Evolutionary conservation across 345 rosid genomes (phyloP), one percentile per base, ranked within the genome.

Genomic region (Eucalyptus paniculata): DNA sequence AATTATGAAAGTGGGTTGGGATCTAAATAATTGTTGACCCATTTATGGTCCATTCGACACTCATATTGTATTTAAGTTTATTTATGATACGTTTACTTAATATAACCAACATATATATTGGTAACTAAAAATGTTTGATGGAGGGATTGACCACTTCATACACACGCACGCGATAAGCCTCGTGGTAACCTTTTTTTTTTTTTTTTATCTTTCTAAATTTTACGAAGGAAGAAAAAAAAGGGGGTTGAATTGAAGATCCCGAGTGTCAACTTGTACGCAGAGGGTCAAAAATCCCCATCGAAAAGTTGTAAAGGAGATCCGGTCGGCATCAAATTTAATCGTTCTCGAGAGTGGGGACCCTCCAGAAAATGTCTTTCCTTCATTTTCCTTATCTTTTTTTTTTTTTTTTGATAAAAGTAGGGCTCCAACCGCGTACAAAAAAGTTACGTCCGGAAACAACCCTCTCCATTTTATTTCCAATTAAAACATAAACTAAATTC

Each of bases 41-140:
- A 56, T 23, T 56, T 56, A 56, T 9, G 11, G 4, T 56, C 0
- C 6, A 56, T 56, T 56, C 0, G 13, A 9, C 1, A 9, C 0
- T 56, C 14, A 4, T 56, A 10, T 56, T 10, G 0, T 10, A 56
- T 24, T 56, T 10, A 10, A 10, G 2, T 24, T 56, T 56, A 56
- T 56, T 56, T 10, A 24, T 56, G 2, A 56, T 24, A 4, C 1
- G 1, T 56, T 56, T 56, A 56, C 26, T 23, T 56, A 56, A 21
- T 21, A 56, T 56, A 9, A 56, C 62, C 6, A 24, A 56, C 6
- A 9, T 54, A 54, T 54, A 9, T 54, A 51, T 51, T 17, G 56
- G 56, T 51, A 51, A 51, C 8, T 19, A 24, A 56, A 56, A 56
- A 56, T 56, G 62, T 23, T 23, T 56, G 28, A 23, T 56, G 26